Conservation (phyloP, 805 yeast species). For the Teunomyces kruisii region DNA sequence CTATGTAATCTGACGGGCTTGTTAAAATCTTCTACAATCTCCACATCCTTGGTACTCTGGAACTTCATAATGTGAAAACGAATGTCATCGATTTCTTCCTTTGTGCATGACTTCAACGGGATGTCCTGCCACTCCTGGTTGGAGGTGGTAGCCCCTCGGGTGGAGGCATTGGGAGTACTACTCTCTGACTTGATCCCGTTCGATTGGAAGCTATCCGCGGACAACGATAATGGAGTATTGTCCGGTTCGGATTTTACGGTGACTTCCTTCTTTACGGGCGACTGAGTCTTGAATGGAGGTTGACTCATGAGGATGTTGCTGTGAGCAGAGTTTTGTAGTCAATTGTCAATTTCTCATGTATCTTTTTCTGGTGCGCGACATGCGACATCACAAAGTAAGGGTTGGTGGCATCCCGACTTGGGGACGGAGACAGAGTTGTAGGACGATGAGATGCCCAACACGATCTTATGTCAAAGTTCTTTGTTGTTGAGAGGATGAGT, state of each 20-base stretch:
- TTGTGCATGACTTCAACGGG: conserved; percentile 69
- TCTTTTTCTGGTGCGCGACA: conserved; percentile 2
- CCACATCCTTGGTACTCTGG: conserved; percentile 69
- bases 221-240: neutral
- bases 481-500: too few species aligned
- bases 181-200: neutral
- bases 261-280: conserved; percentile 28
- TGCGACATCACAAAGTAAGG: neutral
- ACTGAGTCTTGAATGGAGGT: conserved; percentile 3
- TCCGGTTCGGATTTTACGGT: conserved; percentile 10
- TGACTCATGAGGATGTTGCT: conserved; percentile 22
- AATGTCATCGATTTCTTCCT: conserved; percentile 67
- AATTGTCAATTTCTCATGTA: neutral
- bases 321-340: conserved; percentile 1
- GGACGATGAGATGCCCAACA: too few species aligned
- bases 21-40: conserved; percentile 68
- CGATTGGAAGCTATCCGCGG: conserved; percentile 4
- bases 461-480: too few species aligned
- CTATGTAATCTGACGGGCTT: conserved; percentile 87
- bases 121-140: conserved; percentile 48
- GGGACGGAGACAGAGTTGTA: too few species aligned
- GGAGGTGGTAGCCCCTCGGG: neutral
- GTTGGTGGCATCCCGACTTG: too few species aligned
- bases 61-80: conserved; percentile 82
- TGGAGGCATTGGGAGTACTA: neutral